A percentile compares a stretch with the other conserved stretches of the same genome.
These are phyloP conservation scores for Picea abies DNA, from an alignment of 83 land plant genomes.

Conservation along the genomic window DNA sequence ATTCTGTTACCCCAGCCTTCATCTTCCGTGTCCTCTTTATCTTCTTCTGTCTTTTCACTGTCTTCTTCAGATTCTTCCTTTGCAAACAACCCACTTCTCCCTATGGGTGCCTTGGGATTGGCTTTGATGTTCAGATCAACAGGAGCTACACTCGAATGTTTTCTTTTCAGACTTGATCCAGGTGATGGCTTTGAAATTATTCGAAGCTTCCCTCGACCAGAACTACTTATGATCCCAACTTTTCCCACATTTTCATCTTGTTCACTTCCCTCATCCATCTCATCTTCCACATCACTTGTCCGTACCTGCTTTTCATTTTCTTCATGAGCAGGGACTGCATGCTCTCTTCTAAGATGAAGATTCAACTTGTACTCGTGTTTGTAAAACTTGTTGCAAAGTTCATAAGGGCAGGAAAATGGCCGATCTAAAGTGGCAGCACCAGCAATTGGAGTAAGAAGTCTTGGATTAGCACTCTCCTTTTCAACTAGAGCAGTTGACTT, in stretches of 20 bases:
- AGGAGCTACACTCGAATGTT: slow-evolving; percentile 25
- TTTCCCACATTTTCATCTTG: slow-evolving; percentile 44
- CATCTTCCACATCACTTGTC: slow-evolving; percentile 31
- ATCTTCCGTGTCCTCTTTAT: slow-evolving; percentile 46
- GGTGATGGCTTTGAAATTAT: slow-evolving; percentile 30
- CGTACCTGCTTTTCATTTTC: slow-evolving; percentile 37
- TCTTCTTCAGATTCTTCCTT: slow-evolving; percentile 48
- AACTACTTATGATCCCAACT: slow-evolving; percentile 23
- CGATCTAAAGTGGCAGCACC: slow-evolving; percentile 55
- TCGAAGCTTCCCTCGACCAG: slow-evolving; percentile 43
- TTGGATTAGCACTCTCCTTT: slow-evolving; percentile 33
- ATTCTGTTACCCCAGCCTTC: slow-evolving; percentile 38
- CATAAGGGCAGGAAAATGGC: slow-evolving; percentile 75
- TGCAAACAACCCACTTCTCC: slow-evolving; percentile 14
- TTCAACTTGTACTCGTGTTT: slow-evolving; percentile 85
- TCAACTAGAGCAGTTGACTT: slow-evolving; percentile 36
- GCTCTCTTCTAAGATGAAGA: slow-evolving; percentile 71
- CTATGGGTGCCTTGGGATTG: background rate
- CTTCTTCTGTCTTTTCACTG: slow-evolving; percentile 74
- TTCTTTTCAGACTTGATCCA: slow-evolving; percentile 30
- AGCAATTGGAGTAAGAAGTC: slow-evolving; percentile 36
- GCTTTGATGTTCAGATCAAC: slow-evolving; percentile 14
- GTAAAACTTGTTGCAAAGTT: slow-evolving; percentile 76
- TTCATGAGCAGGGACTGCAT: slow-evolving; percentile 55
- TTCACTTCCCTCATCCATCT: slow-evolving; percentile 55